A percentile compares a stretch with the other conserved stretches of the same genome.
Conservation (phyloP, 23 red algal species). For the Gracilaria vermiculophylla region DNA sequence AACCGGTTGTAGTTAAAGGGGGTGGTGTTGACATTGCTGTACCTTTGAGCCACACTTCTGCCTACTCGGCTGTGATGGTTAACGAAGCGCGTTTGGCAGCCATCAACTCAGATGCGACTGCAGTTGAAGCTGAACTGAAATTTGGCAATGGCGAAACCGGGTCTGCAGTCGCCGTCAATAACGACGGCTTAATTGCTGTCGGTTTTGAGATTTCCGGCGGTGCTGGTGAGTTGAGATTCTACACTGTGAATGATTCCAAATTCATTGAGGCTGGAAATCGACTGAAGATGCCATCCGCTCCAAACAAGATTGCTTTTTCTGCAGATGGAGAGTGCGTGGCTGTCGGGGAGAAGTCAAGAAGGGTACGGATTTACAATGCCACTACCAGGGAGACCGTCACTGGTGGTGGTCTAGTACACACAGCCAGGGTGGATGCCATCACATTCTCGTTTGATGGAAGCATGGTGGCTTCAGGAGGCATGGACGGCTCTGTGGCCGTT, state of each 20-base stretch:
- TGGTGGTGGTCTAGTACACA: conserved; percentile 65
- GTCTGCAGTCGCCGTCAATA: conserved; percentile 36
- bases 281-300: conserved; percentile 43
- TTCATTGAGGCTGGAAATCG: conserved; percentile 25
- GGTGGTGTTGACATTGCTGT: conserved; percentile 72
- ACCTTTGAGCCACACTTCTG: not conserved
- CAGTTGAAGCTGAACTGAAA: conserved; percentile 35
- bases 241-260: conserved; percentile 15
- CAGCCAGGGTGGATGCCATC: conserved; percentile 74
- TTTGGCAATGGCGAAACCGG: conserved; percentile 65
- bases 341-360: conserved; percentile 73
- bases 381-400: conserved; percentile 27
- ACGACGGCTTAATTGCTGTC: conserved; percentile 70
- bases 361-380: conserved; percentile 71
- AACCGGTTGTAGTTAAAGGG: conserved; percentile 68
- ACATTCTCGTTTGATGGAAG: conserved; percentile 44
- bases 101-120: conserved; percentile 11
- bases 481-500: conserved; percentile 75
- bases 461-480: conserved; percentile 55
- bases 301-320: conserved; percentile 66
- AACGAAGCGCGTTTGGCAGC: conserved; percentile 61
- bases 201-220: conserved; percentile 60
- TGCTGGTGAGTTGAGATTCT: conserved; percentile 69
- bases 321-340: conserved; percentile 58
- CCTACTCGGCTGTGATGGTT: conserved; percentile 50